Evolutionary conservation across 805 yeast genomes (phyloP).

Genomic region (Wickerhamiella spandovensis): DNA sequence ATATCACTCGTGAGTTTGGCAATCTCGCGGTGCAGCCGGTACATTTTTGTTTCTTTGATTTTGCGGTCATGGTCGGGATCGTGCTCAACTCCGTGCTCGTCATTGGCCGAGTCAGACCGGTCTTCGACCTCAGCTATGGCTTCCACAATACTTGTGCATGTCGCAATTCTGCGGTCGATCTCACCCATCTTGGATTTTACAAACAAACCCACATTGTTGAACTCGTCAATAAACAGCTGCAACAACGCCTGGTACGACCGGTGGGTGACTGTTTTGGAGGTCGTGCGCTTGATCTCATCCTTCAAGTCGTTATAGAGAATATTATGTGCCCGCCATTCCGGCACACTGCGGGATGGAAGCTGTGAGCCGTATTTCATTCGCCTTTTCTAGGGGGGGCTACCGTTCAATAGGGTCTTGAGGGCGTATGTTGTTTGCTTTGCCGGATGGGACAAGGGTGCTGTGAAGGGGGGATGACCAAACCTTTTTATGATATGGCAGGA

Average conservation of each 20-base stretch:
- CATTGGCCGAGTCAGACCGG: neutral
- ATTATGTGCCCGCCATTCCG: conserved; percentile 79
- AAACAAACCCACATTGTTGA: conserved; percentile 35
- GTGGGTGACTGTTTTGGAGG: conserved; percentile 20
- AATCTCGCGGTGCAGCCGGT: conserved; percentile 27
- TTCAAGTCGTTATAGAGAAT: conserved; percentile 73
- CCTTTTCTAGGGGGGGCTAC: no score
- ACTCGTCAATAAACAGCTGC: conserved; percentile 12
- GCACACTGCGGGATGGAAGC: conserved; percentile 59
- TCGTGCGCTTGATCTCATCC: conserved; percentile 44
- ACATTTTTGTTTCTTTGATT: conserved; percentile 4
- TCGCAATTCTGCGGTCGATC: conserved; percentile 37
- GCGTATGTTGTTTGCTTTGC: neutral
- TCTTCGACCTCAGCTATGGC: conserved; percentile 15
- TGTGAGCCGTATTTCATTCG: conserved; percentile 80
- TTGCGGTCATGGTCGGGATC: neutral
- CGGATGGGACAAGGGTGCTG: neutral
- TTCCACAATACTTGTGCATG: conserved; percentile 29
- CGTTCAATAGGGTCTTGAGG: no score
- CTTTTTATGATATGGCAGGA: neutral
- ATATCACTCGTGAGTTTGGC: conserved; percentile 36
- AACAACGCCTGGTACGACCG: conserved; percentile 8
- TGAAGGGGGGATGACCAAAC: neutral
- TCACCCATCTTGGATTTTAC: conserved; percentile 58
- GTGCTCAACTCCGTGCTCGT: neutral